These are phyloP conservation scores for Psophocarpus tetragonolobus DNA, from an alignment of 306 rosid species.

Conservation along the genomic window DNA sequence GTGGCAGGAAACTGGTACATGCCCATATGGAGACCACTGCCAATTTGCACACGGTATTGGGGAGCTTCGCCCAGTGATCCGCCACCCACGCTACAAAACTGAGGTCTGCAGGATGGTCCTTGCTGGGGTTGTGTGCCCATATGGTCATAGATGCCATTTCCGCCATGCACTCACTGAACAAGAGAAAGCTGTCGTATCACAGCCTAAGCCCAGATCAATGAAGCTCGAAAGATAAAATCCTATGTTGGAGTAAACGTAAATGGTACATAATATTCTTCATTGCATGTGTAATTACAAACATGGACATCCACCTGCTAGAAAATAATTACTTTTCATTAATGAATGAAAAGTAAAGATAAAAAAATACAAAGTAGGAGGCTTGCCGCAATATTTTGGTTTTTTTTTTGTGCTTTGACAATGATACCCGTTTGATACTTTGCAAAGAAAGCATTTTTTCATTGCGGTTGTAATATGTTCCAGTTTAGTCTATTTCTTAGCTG, in stretches of 20 bases:
- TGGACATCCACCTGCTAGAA: conserved; percentile 29
- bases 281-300: conserved; percentile 45
- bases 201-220: conserved; percentile 43
- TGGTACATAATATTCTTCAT: conserved; percentile 47
- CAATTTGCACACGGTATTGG: conserved; percentile 86
- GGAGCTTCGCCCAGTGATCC: conserved; percentile 87
- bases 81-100: conserved; percentile 98
- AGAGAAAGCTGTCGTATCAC: conserved; percentile 50
- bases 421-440: conserved; percentile 35
- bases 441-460: conserved; percentile 34
- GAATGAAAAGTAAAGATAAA: not conserved
- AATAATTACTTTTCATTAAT: conserved; percentile 39
- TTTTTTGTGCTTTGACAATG: conserved; percentile 4
- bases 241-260: conserved; percentile 28
- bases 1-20: conserved; percentile 85
- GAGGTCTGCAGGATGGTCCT: conserved; percentile 91
- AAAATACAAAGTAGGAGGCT: conserved; percentile 4
- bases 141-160: conserved; percentile 95
- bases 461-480: conserved; percentile 24
- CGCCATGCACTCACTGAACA: conserved; percentile 87
- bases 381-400: conserved; percentile 14
- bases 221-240: conserved; percentile 46
- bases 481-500: conserved; percentile 6
- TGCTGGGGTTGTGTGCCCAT: conserved; percentile 71
- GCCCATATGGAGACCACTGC: conserved; percentile 82